Conservation (phyloP, 2,329 filamentous ascomycete genomes). For the Pseudogymnoascus sp. region DNA sequence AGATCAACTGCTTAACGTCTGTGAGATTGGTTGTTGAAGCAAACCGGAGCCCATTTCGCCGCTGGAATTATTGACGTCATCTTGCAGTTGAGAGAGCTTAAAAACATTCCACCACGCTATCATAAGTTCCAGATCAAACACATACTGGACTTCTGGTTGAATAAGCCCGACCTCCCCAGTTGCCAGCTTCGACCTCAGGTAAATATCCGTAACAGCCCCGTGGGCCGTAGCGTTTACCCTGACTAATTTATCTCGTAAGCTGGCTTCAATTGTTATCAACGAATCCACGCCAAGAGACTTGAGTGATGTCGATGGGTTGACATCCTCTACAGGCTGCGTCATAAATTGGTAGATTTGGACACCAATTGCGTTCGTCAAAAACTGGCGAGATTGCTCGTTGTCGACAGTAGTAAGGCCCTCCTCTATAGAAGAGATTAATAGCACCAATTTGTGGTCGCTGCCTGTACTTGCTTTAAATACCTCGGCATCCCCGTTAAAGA, state of each 20-base stretch:
- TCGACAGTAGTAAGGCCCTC: background rate
- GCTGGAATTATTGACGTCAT: too few species aligned
- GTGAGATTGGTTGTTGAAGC: too few species aligned
- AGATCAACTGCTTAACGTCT: too few species aligned
- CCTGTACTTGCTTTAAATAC: background rate
- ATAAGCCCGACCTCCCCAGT: slow-evolving; percentile 75
- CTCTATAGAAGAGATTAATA: background rate
- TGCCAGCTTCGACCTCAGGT: slow-evolving; percentile 65
- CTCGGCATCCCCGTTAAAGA: background rate
- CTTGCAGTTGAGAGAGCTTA: too few species aligned
- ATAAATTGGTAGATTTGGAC: slow-evolving; percentile 10
- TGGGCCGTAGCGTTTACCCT: slow-evolving; percentile 47
- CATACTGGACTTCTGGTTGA: slow-evolving; percentile 85
- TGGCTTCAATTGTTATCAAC: slow-evolving; percentile 41
- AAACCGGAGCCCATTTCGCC: too few species aligned
- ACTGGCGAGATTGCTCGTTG: background rate
- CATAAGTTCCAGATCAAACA: slow-evolving; percentile 83
- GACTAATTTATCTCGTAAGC: slow-evolving; percentile 62
- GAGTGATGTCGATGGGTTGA: slow-evolving; percentile 9
- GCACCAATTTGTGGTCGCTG: background rate
- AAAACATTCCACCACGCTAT: slow-evolving; percentile 85
- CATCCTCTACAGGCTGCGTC: slow-evolving; percentile 7
- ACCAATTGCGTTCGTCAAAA: slow-evolving; percentile 11
- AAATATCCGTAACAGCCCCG: slow-evolving; percentile 76
- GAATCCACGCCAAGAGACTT: slow-evolving; percentile 15